Base-by-base conservation (phyloP, 129 eudicot genomes). In the Kitagawia praeruptora region DNA sequence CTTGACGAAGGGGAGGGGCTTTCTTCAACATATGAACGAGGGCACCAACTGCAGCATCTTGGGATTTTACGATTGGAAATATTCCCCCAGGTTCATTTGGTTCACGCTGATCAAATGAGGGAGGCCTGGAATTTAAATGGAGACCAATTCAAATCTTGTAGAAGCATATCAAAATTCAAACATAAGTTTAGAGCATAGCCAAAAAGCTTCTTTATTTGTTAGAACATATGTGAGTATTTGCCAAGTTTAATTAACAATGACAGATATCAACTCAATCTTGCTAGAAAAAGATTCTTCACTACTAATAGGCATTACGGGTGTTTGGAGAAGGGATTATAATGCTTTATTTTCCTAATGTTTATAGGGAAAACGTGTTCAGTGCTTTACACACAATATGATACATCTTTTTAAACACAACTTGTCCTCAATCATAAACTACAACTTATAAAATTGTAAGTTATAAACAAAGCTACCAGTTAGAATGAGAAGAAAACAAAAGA, bases 31-130 rank as follows among this genome's bases (percentile, higher is more conserved):
- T 87, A 49, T 72, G 86, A 76, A 92, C 87, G 70, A 94, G 89
- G 28, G 94, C 97, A 37, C 97, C 96, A 72, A 92, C 97, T 38
- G 92, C 97, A 67, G 94, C 93, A 74, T 91, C 96, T 80, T 91
- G 91, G 41, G 98, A 91, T 83, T 84, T 91, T 79, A 84, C 86
- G 14, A 78, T 75, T 14, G 85, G 84, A 63, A 56, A 77, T 37
- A 78, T 63, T 74, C 84, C 88, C 34, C 78, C 83, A 5, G 78
- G 82, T 66, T 86, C 97, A 67, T 63, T 80, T 34, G 77, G 87
- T 28, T 78, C 85, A 47, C 82, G 77, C 80, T 69, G 86, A 85
- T 92, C 92, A 40, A 84, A 87, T 34, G 98, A 93, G 51, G 84
- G 83, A 70, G 89, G 89, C 77, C 98, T 93, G 87, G 14, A n/a